phyloP scores from a whole-genome alignment of 169 alveolate genomes.

The Plasmodium chabaudi region DNA sequence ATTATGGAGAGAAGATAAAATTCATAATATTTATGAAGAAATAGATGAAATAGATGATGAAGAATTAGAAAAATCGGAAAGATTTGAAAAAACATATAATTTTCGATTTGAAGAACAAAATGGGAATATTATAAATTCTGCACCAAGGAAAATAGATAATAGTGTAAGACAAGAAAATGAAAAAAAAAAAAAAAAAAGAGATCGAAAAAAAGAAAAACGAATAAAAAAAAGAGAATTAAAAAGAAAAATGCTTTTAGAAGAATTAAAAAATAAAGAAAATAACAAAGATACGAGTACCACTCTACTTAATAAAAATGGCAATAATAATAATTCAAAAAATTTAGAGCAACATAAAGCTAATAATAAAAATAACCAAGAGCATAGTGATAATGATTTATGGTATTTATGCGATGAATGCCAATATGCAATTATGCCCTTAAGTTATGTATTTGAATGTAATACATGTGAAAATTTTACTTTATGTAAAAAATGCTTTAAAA shows the following conservation, averaged over 20 bases:
- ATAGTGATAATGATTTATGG: slow-evolving; percentile 80
- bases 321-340: neutral
- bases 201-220: slow-evolving; percentile 40
- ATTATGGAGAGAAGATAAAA: slow-evolving; percentile 85
- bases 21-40: slow-evolving; percentile 72
- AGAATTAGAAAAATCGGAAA: slow-evolving; percentile 81
- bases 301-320: neutral
- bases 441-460: slow-evolving; percentile 81
- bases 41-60: slow-evolving; percentile 83
- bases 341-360: slow-evolving; percentile 5
- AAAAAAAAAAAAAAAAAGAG: slow-evolving; percentile 48
- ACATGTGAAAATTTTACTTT: slow-evolving; percentile 82
- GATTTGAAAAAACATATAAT: slow-evolving; percentile 82
- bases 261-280: slow-evolving; percentile 15
- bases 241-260: slow-evolving; percentile 16
- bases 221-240: slow-evolving; percentile 7
- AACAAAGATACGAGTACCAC: neutral
- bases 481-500: slow-evolving; percentile 80
- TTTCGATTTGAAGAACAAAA: slow-evolving; percentile 74
- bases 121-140: slow-evolving; percentile 35
- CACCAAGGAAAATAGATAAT: slow-evolving; percentile 39
- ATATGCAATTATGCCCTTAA: slow-evolving; percentile 79
- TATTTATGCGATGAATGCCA: slow-evolving; percentile 84
- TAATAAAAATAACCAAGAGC: slow-evolving; percentile 22
- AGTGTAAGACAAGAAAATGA: slow-evolving; percentile 32